Percentiles rank a stretch among this genome's conserved stretches.
Conservation (phyloP, 2,329 filamentous ascomycete genomes). For the Lanzia echinophila region DNA sequence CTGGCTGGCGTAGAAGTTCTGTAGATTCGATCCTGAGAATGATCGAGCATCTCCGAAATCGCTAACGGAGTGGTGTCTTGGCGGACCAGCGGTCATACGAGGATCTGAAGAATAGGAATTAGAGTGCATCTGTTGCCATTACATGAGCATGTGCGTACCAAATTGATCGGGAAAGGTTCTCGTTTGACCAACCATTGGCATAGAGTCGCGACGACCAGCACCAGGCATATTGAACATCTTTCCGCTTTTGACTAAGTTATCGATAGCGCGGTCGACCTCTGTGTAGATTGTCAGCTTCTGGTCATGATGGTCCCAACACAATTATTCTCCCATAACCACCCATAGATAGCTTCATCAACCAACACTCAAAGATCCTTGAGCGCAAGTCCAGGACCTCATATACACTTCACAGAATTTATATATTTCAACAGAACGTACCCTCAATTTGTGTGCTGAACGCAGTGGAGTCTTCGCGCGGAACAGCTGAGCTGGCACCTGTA, state of each 20-base stretch:
- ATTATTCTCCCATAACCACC: background rate
- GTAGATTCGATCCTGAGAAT: conserved; percentile 70
- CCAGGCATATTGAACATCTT: conserved; percentile 65
- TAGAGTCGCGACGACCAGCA: conserved; percentile 72
- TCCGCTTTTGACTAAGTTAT: conserved; percentile 93
- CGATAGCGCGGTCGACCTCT: conserved; percentile 95
- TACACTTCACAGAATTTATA: conserved; percentile 2
- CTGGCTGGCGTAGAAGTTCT: conserved; percentile 91
- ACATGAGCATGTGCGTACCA: conserved; percentile 41
- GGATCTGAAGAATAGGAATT: conserved; percentile 49
- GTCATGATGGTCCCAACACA: background rate
- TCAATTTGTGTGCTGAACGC: conserved; percentile 87
- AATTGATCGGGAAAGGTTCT: conserved; percentile 49
- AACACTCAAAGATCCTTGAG: background rate
- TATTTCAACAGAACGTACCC: conserved; percentile 52
- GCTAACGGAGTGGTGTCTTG: conserved; percentile 77
- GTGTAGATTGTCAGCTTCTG: conserved; percentile 15
- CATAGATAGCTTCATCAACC: background rate
- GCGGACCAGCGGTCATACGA: conserved; percentile 55
- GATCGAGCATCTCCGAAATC: conserved; percentile 70
- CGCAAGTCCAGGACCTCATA: background rate
- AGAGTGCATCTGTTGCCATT: background rate
- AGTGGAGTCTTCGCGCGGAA: conserved; percentile 64
- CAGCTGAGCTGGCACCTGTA: conserved; percentile 67
- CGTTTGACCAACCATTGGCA: conserved; percentile 55